Evolutionary conservation across 2,329 filamentous ascomycete species (phyloP).

Genomic region (Colletotrichum simmondsii): DNA sequence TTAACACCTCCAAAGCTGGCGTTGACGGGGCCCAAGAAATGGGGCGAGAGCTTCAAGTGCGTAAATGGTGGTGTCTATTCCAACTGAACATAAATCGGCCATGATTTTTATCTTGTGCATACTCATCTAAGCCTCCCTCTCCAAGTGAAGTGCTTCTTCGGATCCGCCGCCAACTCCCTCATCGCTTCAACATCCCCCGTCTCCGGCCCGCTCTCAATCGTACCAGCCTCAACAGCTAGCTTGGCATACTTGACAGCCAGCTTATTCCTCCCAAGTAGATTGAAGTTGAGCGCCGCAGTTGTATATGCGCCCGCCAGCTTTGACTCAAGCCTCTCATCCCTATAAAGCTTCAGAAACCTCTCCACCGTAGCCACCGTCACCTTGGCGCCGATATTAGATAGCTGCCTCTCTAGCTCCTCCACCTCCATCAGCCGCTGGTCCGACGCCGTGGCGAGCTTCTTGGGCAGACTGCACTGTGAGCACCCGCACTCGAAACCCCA

Average conservation of each 20-base stretch:
- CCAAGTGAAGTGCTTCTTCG: slow-evolving; percentile 35
- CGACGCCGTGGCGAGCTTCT: slow-evolving; percentile 41
- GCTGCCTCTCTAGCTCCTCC: slow-evolving; percentile 39
- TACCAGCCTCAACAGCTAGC: slow-evolving; percentile 48
- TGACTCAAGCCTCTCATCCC: slow-evolving; percentile 51
- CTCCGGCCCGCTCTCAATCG: slow-evolving; percentile 36
- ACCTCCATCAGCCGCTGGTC: slow-evolving; percentile 51
- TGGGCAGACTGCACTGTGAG: slow-evolving; percentile 46
- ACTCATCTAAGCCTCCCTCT: slow-evolving; percentile 17
- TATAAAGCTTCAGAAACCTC: slow-evolving; percentile 48
- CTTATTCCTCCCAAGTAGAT: slow-evolving; percentile 50
- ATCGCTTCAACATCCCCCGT: slow-evolving; percentile 30
- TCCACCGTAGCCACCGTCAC: slow-evolving; percentile 48
- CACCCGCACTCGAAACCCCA: slow-evolving; percentile 56
- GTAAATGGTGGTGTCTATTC: neutral
- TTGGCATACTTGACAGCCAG: slow-evolving; percentile 49
- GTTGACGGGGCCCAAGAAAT: too few relatives aligned
- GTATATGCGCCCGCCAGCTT: slow-evolving; percentile 48
- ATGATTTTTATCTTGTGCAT: neutral
- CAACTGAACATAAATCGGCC: neutral
- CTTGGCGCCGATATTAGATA: slow-evolving; percentile 28
- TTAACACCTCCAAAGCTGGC: too few relatives aligned
- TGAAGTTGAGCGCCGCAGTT: slow-evolving; percentile 51
- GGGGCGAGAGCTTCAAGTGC: too few relatives aligned
- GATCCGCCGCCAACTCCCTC: slow-evolving; percentile 27